phyloP scores from a whole-genome alignment of 1,284 basidiomycete genomes.

The Ceratobasidium sp. region DNA sequence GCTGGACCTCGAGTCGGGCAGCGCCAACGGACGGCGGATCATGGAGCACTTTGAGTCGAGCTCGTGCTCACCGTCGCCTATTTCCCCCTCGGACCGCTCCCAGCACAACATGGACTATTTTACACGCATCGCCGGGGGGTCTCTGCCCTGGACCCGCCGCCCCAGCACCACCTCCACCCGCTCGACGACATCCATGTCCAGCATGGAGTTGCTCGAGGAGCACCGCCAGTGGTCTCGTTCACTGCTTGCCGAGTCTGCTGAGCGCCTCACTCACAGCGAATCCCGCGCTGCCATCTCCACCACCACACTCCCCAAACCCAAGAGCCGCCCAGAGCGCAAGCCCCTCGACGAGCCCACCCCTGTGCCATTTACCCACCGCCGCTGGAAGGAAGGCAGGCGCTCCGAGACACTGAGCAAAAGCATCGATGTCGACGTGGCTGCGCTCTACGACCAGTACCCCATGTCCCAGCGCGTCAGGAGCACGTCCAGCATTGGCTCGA shows the following conservation, averaged over 20 bases:
- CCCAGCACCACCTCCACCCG: slow-evolving; percentile 31
- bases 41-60: slow-evolving; percentile 32
- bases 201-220: slow-evolving; percentile 31
- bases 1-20: slow-evolving; percentile 28
- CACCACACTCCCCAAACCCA: slow-evolving; percentile 30
- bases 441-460: slow-evolving; percentile 31
- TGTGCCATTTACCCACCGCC: slow-evolving; percentile 32
- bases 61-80: neutral
- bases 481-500: slow-evolving; percentile 30
- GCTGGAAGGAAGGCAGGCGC: slow-evolving; percentile 16
- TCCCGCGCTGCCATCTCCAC: slow-evolving; percentile 30
- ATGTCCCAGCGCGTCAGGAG: slow-evolving; percentile 32
- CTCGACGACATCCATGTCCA: slow-evolving; percentile 20
- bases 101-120: slow-evolving; percentile 34
- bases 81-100: slow-evolving; percentile 7
- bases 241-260: slow-evolving; percentile 35
- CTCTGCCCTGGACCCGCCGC: slow-evolving; percentile 25
- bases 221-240: slow-evolving; percentile 33
- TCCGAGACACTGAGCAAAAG: neutral
- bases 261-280: slow-evolving; percentile 16
- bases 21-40: slow-evolving; percentile 36
- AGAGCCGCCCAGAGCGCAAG: slow-evolving; percentile 12
- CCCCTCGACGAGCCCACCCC: neutral
- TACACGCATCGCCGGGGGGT: slow-evolving; percentile 20
- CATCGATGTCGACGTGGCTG: slow-evolving; percentile 23